These are phyloP conservation scores for Pholiota molesta DNA, from an alignment of 768 basidiomycete genomes.

Conservation along the genomic window DNA sequence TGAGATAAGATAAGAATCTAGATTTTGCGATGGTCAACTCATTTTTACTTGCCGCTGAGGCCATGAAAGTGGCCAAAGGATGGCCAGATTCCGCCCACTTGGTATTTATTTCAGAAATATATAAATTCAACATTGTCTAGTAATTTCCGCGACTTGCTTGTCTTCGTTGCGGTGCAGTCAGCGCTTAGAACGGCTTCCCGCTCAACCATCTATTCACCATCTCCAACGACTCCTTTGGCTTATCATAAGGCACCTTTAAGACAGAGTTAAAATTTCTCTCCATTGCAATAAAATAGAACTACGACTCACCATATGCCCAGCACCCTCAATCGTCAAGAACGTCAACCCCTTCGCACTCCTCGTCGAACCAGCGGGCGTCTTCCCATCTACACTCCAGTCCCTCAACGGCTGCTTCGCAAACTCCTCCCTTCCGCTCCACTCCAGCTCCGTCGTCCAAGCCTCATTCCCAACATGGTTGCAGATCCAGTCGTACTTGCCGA, in stretches of 20 bases:
- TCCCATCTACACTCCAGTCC: conserved; percentile 60
- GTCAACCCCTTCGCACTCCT: conserved; percentile 53
- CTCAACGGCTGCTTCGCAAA: conserved; percentile 42
- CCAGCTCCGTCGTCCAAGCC: conserved; percentile 65
- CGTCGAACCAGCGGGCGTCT: conserved; percentile 35
- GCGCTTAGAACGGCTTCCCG: background rate
- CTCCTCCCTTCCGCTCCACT: conserved; percentile 66
- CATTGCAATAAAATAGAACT: background rate
- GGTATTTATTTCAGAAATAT: no score
- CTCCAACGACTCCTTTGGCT: conserved; percentile 17
- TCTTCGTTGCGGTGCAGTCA: no score
- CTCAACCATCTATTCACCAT: conserved; percentile 19
- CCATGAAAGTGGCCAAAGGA: no score
- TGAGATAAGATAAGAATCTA: background rate
- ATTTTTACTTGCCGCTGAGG: no score
- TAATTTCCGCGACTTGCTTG: no score
- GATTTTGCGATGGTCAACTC: no score
- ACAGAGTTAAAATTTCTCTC: background rate
- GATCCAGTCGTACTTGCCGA: conserved; percentile 72
- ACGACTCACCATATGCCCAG: conserved; percentile 68
- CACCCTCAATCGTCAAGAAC: conserved; percentile 63
- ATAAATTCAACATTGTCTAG: no score
- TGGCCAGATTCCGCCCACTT: no score
- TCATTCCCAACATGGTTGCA: conserved; percentile 80
- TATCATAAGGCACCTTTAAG: conserved; percentile 18